Percentiles rank a stretch among this genome's conserved stretches.
phyloP scores from a whole-genome alignment of 306 rosid genomes.

The Oemleria cerasiformis region DNA sequence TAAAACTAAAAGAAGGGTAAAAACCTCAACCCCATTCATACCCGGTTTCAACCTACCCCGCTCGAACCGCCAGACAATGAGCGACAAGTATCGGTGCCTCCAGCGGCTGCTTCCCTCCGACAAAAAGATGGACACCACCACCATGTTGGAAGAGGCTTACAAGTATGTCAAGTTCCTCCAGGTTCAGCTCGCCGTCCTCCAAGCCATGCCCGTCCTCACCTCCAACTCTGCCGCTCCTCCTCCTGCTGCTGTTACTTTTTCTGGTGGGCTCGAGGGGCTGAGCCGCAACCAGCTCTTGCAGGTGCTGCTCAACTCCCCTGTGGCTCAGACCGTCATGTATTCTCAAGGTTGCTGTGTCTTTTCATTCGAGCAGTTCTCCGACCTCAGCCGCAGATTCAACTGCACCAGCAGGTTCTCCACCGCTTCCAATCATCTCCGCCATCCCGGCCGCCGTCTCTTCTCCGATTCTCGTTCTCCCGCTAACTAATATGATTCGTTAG shows the following conservation, averaged over 20 bases:
- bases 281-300: conserved; percentile 62
- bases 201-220: conserved; percentile 55
- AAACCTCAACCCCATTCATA: not conserved
- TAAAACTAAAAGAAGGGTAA: not conserved
- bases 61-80: conserved; percentile 59
- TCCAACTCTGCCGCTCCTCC: not conserved
- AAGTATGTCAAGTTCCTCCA: conserved; percentile 72
- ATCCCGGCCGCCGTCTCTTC: not conserved
- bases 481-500: too few species aligned
- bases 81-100: conserved; percentile 80
- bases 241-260: not conserved
- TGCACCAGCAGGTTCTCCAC: not conserved
- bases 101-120: conserved; percentile 85
- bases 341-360: conserved; percentile 64
- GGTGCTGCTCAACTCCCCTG: conserved; percentile 71
- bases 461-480: not conserved
- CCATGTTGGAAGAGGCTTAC: conserved; percentile 59
- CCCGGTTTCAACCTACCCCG: conserved; percentile 42
- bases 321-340: conserved; percentile 60
- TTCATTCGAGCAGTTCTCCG: conserved; percentile 53
- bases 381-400: conserved; percentile 20
- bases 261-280: conserved; percentile 48
- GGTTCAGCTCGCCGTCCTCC: conserved; percentile 58
- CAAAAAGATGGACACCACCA: conserved; percentile 79
- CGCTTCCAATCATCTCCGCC: not conserved